phyloP scores from a whole-genome alignment of 805 yeast genomes.

The Candida anglica region DNA sequence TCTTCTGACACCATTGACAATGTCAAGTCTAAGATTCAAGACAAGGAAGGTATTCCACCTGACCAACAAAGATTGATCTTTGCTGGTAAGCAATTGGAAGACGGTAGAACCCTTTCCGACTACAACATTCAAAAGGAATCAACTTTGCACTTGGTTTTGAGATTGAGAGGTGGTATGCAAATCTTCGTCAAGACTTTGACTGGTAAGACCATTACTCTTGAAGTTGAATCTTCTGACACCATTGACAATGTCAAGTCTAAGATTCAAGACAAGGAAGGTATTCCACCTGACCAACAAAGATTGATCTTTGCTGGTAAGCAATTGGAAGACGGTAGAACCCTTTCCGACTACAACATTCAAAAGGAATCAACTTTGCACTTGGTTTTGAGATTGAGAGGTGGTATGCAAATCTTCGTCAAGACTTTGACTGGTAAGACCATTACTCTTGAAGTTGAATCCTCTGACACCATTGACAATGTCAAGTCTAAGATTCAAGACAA shows the following conservation, averaged over 20 bases:
- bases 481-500: conserved; percentile 95
- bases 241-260: conserved; percentile 95
- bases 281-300: conserved; percentile 97
- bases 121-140: conserved; percentile 99
- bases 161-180: conserved; percentile 90
- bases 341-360: conserved; percentile 97
- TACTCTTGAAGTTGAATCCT: conserved; percentile 94
- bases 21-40: conserved; percentile 95
- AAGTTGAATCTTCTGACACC: conserved; percentile 96
- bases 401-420: conserved; percentile 45
- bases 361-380: conserved; percentile 95
- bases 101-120: conserved; percentile 93
- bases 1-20: conserved; percentile 97
- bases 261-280: conserved; percentile 97
- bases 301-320: conserved; percentile 97
- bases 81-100: conserved; percentile 97
- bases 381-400: conserved; percentile 98
- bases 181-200: conserved; percentile 29
- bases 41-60: conserved; percentile 99
- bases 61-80: conserved; percentile 92
- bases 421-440: conserved; percentile 44
- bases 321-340: conserved; percentile 93
- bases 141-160: conserved; percentile 89
- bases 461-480: conserved; percentile 96
- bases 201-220: conserved; percentile 67